These are phyloP conservation scores for Mortierella sp. DNA, from an alignment of 371 early-diverging fungal genomes.

Conservation along the genomic window DNA sequence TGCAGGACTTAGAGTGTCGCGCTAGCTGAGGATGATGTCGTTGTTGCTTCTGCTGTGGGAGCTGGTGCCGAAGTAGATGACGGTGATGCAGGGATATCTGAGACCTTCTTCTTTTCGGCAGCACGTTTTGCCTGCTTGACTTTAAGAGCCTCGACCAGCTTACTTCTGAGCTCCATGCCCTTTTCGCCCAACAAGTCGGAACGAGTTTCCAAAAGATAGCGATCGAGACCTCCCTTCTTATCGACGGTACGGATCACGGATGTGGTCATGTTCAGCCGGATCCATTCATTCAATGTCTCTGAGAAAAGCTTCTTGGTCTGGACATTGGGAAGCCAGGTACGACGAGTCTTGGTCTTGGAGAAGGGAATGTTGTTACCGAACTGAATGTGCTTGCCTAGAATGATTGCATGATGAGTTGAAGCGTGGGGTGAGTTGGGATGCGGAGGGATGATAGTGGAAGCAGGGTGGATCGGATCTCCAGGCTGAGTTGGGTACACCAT, in stretches of 20 bases:
- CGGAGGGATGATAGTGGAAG: no score
- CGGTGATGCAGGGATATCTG: conserved; percentile 11
- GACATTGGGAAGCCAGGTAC: conserved; percentile 87
- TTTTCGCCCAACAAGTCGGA: conserved; percentile 44
- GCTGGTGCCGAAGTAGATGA: conserved; percentile 4
- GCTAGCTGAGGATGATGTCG: no score
- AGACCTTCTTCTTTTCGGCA: conserved; percentile 13
- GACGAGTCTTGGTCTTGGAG: conserved; percentile 82
- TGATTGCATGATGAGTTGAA: conserved; percentile 59
- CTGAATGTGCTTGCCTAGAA: conserved; percentile 71
- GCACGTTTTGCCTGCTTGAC: conserved; percentile 30
- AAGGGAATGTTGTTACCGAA: conserved; percentile 86
- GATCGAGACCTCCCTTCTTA: conserved; percentile 89
- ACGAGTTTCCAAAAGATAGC: conserved; percentile 76
- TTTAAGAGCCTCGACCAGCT: conserved; percentile 38
- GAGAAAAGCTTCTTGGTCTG: conserved; percentile 78
- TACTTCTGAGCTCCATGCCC: conserved; percentile 41
- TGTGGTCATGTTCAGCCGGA: conserved; percentile 76
- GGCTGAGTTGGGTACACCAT: no score
- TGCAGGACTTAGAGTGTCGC: no score
- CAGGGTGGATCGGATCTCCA: no score
- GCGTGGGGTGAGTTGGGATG: conserved; percentile 1
- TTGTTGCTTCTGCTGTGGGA: conserved; percentile 1
- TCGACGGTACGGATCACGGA: conserved; percentile 82
- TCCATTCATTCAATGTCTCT: conserved; percentile 65